Percentiles rank a stretch among this genome's conserved stretches.
Conservation (phyloP, 345 rosid species). For the Chamaenerion angustifolium region DNA sequence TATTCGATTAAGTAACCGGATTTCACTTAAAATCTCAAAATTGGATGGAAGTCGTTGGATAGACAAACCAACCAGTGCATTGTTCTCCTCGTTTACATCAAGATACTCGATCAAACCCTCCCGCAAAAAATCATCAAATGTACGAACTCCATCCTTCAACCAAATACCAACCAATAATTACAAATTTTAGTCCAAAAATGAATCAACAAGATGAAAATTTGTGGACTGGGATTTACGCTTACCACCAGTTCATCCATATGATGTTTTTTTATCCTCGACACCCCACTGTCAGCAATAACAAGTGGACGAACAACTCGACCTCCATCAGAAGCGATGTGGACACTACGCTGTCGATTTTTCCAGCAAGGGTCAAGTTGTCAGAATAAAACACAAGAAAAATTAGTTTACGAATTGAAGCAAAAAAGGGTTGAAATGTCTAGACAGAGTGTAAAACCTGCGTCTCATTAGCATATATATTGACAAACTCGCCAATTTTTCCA, state of each 20-base stretch:
- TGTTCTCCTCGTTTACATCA: constrained; percentile 96
- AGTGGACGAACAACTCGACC: constrained; percentile 98
- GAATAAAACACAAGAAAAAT: neutral
- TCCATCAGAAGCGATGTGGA: constrained; percentile 95
- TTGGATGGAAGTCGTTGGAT: neutral
- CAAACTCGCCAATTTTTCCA: constrained; percentile 86
- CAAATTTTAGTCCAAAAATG: constrained; percentile 8
- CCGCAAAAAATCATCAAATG: constrained; percentile 74
- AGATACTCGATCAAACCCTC: constrained; percentile 90
- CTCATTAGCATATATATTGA: constrained; percentile 73
- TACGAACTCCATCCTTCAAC: constrained; percentile 69
- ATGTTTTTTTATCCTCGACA: constrained; percentile 72
- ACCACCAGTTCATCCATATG: constrained; percentile 91
- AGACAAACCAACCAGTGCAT: constrained; percentile 53
- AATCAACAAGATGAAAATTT: constrained; percentile 2
- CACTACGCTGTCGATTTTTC: constrained; percentile 42
- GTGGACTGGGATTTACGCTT: constrained; percentile 10
- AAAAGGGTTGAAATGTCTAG: no score
- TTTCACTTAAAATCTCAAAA: constrained; percentile 2
- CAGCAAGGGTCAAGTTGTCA: constrained; percentile 1
- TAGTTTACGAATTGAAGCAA: no score
- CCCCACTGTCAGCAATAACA: constrained; percentile 86
- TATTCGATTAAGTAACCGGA: constrained; percentile 7
- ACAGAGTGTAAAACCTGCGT: constrained; percentile 46
- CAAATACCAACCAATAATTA: constrained; percentile 6